Base-by-base conservation (phyloP, 805 yeast genomes). In the Sugiyamaella boreocaroliniensis region DNA sequence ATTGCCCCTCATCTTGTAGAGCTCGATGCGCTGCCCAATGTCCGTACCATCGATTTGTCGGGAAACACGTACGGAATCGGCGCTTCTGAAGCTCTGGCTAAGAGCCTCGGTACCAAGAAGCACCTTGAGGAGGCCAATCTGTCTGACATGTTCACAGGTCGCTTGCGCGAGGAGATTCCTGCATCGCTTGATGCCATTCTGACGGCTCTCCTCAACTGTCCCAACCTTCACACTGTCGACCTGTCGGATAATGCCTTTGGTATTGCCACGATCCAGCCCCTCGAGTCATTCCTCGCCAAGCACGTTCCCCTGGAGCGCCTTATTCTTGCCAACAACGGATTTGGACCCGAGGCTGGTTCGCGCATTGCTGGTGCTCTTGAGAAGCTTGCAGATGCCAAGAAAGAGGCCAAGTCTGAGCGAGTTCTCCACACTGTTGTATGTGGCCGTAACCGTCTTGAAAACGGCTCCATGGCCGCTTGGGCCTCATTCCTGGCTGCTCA, bases 341-440 rank as follows among this genome's bases (percentile, higher is more conserved):
- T 93, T 82, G 99, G 99, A 37, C 99, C 99, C 22, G 86, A 86
- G 67, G 96, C 98, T 0, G 99, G 99, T 62, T 85, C 92, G 53
- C 80, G 96, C 67, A 86, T 93, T 56, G 99, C 97, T 55, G 81
- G 82, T 62, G 87, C 96, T 3, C 78, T 93, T 46, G 87, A 75
- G 71, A 76, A 78, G 60, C 77, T 92, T 58, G 81, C 93, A 18
- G 68, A 68, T 49, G 83, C 82, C 53, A 89, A 89, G 70, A 68
- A 73, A 58, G 68, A 68, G 47, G 66, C 68, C n/a, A 62, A 66
- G 29, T 70, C 71, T 43, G 73, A 77, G 19, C 71, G 79, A 50
- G 70, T 74, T 32, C 77, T 89, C 65, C 83, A 85, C 63, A 88
- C 97, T 1, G 92, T 93, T 60, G 80, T 93, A 63, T 93, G 99